These are phyloP conservation scores for Fusarium dlaminii DNA, from an alignment of 2,329 filamentous ascomycete species.

Conservation along the genomic window DNA sequence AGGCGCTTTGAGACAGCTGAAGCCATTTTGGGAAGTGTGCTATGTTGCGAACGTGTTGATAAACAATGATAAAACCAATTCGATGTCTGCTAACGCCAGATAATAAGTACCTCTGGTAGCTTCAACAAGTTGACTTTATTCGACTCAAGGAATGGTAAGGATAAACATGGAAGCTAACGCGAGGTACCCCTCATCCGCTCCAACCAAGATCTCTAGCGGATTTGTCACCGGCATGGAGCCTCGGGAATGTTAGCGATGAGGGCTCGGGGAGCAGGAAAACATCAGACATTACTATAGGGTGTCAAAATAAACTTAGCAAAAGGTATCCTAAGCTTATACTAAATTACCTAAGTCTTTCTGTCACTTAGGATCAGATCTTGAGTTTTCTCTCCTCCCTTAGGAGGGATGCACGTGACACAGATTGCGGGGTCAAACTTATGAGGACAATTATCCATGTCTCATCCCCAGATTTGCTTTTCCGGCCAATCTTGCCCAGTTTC, in stretches of 20 bases:
- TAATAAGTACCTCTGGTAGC: background rate
- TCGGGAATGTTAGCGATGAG: background rate
- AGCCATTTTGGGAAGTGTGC: constrained; percentile 51
- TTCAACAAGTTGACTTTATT: background rate
- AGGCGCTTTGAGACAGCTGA: constrained; percentile 81
- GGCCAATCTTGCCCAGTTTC: background rate
- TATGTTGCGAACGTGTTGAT: background rate
- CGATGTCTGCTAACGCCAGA: background rate
- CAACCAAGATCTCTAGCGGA: background rate
- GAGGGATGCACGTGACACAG: constrained; percentile 3
- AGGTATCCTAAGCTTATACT: background rate
- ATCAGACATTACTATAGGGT: background rate
- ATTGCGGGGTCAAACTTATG: constrained; percentile 3
- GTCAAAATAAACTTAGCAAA: background rate
- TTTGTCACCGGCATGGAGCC: background rate
- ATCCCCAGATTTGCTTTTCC: constrained; percentile 19
- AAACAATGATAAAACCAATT: background rate
- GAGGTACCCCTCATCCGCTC: constrained; percentile 8
- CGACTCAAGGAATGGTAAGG: background rate
- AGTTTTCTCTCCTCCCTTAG: background rate
- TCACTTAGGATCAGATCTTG: background rate
- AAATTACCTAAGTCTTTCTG: background rate
- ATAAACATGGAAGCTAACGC: background rate
- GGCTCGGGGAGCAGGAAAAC: background rate
- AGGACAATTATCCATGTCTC: constrained; percentile 8